Evolutionary conservation across 1,139 yeast species (phyloP).

Genomic region (Debaryomyces nepalensis): DNA sequence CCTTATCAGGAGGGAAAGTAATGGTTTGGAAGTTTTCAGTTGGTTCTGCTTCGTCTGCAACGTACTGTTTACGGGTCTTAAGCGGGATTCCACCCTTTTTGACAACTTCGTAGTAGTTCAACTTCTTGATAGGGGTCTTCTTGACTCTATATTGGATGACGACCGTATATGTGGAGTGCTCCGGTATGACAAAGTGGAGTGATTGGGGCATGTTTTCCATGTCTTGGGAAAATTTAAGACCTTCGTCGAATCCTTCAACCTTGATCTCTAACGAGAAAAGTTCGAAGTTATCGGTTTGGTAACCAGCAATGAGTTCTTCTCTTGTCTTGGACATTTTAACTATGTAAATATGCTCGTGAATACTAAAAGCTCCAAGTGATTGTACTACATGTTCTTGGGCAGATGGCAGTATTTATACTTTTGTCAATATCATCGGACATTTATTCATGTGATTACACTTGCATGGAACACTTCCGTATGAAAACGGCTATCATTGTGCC

Average conservation of each 20-base stretch:
- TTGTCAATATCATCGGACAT: background rate
- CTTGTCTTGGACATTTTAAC: constrained; percentile 5
- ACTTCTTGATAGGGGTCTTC: constrained; percentile 27
- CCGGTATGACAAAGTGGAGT: constrained; percentile 38
- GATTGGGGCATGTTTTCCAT: constrained; percentile 35
- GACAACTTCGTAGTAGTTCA: constrained; percentile 39
- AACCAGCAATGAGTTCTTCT: constrained; percentile 9
- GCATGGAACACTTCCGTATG: background rate
- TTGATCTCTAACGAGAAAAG: constrained; percentile 32
- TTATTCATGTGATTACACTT: constrained; percentile 7
- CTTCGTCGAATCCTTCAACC: constrained; percentile 34
- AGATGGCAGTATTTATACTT: background rate
- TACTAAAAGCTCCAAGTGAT: background rate
- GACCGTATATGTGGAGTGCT: constrained; percentile 34
- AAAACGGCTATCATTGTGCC: background rate
- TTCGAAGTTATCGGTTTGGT: constrained; percentile 11
- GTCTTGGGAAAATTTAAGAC: constrained; percentile 27
- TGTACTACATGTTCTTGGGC: background rate
- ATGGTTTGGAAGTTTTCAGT: constrained; percentile 25
- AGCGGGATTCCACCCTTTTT: constrained; percentile 37
- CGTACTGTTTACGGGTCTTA: constrained; percentile 28
- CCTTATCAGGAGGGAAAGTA: constrained; percentile 34
- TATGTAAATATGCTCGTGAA: background rate
- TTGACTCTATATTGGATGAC: constrained; percentile 35
- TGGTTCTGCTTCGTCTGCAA: constrained; percentile 27